These are phyloP conservation scores for Botryotinia narcissicola DNA, from an alignment of 2,329 filamentous ascomycete species.

Conservation along the genomic window DNA sequence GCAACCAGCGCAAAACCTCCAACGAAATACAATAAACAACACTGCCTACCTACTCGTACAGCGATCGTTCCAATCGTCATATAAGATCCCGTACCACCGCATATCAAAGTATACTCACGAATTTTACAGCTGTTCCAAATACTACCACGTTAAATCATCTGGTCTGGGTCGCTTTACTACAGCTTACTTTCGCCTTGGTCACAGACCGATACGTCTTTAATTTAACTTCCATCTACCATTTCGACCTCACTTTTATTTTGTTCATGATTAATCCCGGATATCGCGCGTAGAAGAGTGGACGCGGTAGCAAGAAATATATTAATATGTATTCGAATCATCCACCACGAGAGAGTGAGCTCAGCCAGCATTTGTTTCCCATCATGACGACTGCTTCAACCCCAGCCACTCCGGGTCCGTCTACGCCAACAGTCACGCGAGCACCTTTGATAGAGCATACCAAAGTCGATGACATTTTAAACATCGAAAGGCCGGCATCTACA, in stretches of 20 bases:
- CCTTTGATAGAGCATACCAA: constrained; percentile 31
- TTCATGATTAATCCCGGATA: constrained; percentile 8
- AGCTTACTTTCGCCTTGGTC: neutral
- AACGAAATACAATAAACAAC: constrained; percentile 10
- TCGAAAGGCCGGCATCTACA: constrained; percentile 37
- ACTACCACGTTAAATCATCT: neutral
- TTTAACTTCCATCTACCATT: neutral
- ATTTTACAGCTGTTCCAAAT: neutral
- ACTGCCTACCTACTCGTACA: constrained; percentile 4
- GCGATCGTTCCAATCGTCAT: constrained; percentile 11
- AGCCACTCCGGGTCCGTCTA: constrained; percentile 37
- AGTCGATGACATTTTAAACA: constrained; percentile 34
- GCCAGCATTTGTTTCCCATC: constrained; percentile 28
- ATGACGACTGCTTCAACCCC: constrained; percentile 38
- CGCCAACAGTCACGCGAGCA: constrained; percentile 33
- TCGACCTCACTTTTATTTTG: constrained; percentile 3
- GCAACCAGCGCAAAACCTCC: constrained; percentile 13
- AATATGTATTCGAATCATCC: constrained; percentile 10
- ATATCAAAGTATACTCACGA: neutral
- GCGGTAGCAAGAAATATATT: neutral
- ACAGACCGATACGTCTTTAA: neutral
- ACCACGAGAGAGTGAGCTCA: constrained; percentile 28
- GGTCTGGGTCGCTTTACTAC: neutral
- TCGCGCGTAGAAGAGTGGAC: constrained; percentile 12
- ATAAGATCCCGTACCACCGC: constrained; percentile 6